Percentiles rank a stretch among this genome's conserved stretches.
phyloP scores from a whole-genome alignment of 2,329 filamentous ascomycete genomes.

The Trichoderma polysporum region DNA sequence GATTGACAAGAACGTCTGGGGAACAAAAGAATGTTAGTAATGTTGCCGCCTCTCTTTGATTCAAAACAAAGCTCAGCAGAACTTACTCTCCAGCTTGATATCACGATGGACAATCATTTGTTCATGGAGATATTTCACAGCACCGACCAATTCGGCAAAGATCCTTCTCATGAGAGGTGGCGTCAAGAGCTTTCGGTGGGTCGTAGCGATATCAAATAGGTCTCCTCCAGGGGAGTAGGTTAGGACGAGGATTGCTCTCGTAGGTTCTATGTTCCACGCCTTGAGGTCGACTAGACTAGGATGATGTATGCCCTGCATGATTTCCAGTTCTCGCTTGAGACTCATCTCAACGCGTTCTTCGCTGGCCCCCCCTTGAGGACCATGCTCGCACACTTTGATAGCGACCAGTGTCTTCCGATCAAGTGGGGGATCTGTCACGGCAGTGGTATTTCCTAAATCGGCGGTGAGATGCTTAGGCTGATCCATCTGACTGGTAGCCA shows the following conservation, averaged over 20 bases:
- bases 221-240: constrained; percentile 94
- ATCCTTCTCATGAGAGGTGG: constrained; percentile 75
- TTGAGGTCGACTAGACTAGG: constrained; percentile 89
- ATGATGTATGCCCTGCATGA: constrained; percentile 83
- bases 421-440: constrained; percentile 34
- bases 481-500: constrained; percentile 75
- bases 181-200: constrained; percentile 65
- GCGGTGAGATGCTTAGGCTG: constrained; percentile 13
- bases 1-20: constrained; percentile 85
- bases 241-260: constrained; percentile 79
- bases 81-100: constrained; percentile 91
- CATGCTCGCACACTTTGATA: constrained; percentile 93
- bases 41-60: neutral
- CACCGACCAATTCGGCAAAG: constrained; percentile 84
- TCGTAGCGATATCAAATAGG: constrained; percentile 85
- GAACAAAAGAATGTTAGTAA: constrained; percentile 8
- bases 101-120: constrained; percentile 91
- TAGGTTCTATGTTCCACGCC: constrained; percentile 83
- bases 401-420: constrained; percentile 82
- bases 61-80: neutral
- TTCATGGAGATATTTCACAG: constrained; percentile 81
- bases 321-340: constrained; percentile 90
- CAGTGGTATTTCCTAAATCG: constrained; percentile 35
- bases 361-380: constrained; percentile 87
- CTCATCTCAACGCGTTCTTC: constrained; percentile 92